Percentiles rank a stretch among this genome's conserved stretches.
These are phyloP conservation scores for Albatrellus sp. DNA, from an alignment of 1,284 basidiomycete genomes.

Conservation along the genomic window DNA sequence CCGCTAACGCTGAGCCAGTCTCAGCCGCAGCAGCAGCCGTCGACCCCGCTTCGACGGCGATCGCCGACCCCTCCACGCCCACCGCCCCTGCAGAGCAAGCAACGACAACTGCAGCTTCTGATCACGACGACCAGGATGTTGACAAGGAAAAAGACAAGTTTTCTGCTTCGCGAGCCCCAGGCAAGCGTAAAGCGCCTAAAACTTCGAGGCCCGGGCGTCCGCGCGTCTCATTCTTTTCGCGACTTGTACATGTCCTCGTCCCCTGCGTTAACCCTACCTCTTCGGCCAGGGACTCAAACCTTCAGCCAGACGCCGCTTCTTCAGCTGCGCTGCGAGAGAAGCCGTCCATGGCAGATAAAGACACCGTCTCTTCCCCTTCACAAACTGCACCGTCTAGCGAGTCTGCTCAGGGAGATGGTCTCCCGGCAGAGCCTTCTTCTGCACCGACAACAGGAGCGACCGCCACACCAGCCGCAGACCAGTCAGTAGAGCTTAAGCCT, in stretches of 20 bases:
- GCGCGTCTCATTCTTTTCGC: slow-evolving; percentile 28
- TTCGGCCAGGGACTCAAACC: slow-evolving; percentile 23
- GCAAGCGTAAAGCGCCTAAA: slow-evolving; percentile 15
- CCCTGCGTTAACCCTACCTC: slow-evolving; percentile 34
- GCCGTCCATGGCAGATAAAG: slow-evolving; percentile 9
- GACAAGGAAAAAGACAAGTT: slow-evolving; percentile 30
- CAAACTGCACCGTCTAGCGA: slow-evolving; percentile 10
- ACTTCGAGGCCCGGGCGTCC: slow-evolving; percentile 18
- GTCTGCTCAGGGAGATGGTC: slow-evolving; percentile 6
- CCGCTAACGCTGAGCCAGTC: slow-evolving; percentile 7
- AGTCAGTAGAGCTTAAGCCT: slow-evolving; percentile 14
- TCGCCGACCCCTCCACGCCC: slow-evolving; percentile 6
- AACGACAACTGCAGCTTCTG: background rate
- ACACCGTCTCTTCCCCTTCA: slow-evolving; percentile 6
- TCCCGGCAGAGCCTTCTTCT: slow-evolving; percentile 8
- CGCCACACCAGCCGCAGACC: slow-evolving; percentile 7
- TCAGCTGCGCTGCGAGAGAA: slow-evolving; percentile 20
- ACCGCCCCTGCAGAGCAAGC: slow-evolving; percentile 10
- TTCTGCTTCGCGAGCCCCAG: slow-evolving; percentile 20
- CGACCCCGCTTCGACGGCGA: slow-evolving; percentile 8
- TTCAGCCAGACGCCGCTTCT: slow-evolving; percentile 16
- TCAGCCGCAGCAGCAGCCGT: slow-evolving; percentile 4
- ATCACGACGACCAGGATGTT: slow-evolving; percentile 15
- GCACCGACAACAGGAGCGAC: slow-evolving; percentile 5
- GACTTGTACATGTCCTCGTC: slow-evolving; percentile 33